Base-by-base conservation (phyloP, 2,329 filamentous ascomycete species). In the Cercospora zeina region DNA sequence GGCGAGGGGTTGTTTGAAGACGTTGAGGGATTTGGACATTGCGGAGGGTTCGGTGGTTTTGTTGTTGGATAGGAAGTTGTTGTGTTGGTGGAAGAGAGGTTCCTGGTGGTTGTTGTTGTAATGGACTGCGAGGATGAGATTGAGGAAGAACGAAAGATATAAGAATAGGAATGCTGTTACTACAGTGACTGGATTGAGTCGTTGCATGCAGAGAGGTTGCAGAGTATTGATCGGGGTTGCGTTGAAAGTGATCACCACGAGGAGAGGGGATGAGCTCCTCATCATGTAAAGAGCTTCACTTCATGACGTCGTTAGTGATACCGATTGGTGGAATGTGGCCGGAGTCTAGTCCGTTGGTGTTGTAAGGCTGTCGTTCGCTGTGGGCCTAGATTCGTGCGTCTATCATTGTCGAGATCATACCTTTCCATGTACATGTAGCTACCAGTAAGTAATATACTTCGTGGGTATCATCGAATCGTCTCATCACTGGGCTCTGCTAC, bases 1-100 rank as follows among this genome's bases (percentile, higher is more conserved):
- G 27, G 80, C 74, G 13, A 87, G 80, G n/a, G 84, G 84, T 61
- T 84, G 80, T 49, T 81, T 81, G 75, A 86, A 81, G 42, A 87
- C 83, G 63, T 75, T 75, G 58, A 75, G 67, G 45, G 72, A 73
- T 65, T 74, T 74, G 36, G 73, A 75, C 73, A 75, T 73, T 30
- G 50, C 72, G 62, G 49, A 60, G 30, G 51, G n/a, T n/a, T n/a
- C n/a, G n/a, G 36, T 65, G 65, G 42, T 8, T 49, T 27, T 21
- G 27, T 69, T 54, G 56, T 37, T 55, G 16, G 36, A 54, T 13
- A 53, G 27, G 51, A 65, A 31, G 31, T 24, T 56, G 53, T 53
- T 53, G 31, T 34, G 30, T 53, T 53, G 10, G 3, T 16, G 31
- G 27, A 54, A 27, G 51, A 60, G 54, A 27, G 47, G 57, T 37